Evolutionary conservation across 148 eudicot species (phyloP), one percentile per base, ranked within the genome.

Genomic region (Cornus florida): DNA sequence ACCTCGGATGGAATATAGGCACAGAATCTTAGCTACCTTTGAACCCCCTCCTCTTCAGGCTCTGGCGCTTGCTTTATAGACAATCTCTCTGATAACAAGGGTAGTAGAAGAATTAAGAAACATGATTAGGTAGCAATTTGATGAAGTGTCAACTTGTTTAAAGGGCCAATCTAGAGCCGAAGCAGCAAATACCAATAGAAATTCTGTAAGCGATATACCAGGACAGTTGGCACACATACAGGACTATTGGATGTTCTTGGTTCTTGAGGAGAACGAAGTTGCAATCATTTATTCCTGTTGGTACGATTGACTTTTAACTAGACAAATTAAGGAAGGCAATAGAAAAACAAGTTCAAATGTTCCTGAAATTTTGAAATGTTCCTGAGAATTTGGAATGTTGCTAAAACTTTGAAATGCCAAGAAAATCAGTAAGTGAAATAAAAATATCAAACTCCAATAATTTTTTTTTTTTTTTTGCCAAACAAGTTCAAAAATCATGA

Each of bases 61-160:
- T 43, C 56, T 79, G 83, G 80, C 41, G 67, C 80, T 82, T 83
- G 83, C 88, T 86, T 90, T 75, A 90, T 68, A 13, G 93, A 90
- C 77, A 90, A 75, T 80, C 93, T 82, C 83, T 90, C 91, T 88
- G 84, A n/a, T 35, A 73, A 77, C 24, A 80, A 41, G 38, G 43
- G 24, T 11, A 71, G 19, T 41, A 24, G 33, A 72, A 68, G 57
- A 6, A 31, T 13, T 7, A 24, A 66, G 35, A 12, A 56, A 14
- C 16, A 20, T 6, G 8, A 56, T 3, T 68, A 67, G 68, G 46
- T 39, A 17, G 62, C 16, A 20, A 35, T 22, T 67, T 9, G 20
- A 12, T 9, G 5, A 67, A 14, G 10, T n/a, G 6, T 20, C 22
- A 17, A 19, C 22, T 62, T 62, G 66, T n/a, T 17, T 6, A 9